These are phyloP conservation scores for Alternaria triticina DNA, from an alignment of 2,329 filamentous ascomycete species.

Conservation along the genomic window DNA sequence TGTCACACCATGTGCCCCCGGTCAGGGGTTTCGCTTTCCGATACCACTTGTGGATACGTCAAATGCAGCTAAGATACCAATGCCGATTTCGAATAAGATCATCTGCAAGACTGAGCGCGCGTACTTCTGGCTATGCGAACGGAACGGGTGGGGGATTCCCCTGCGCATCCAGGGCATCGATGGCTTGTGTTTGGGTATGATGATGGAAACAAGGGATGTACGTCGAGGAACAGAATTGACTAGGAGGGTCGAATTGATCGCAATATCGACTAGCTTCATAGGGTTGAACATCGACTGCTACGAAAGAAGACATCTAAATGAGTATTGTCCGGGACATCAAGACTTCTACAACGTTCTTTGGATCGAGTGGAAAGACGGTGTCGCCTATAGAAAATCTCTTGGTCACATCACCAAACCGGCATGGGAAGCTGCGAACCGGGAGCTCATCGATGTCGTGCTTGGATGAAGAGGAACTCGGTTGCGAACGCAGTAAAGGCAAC, in stretches of 20 bases:
- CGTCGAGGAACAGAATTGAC: no score
- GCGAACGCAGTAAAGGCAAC: no score
- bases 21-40: not conserved
- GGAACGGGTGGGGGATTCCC: no score
- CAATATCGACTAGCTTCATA: not conserved
- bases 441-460: not conserved
- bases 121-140: no score
- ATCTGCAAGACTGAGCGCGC: not conserved
- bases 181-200: no score
- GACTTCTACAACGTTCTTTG: not conserved
- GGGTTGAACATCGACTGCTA: no score
- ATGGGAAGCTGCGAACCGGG: not conserved
- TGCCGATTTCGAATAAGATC: not conserved
- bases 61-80: not conserved
- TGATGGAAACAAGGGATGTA: not conserved
- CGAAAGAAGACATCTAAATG: no score
- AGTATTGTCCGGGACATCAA: not conserved
- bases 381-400: not conserved
- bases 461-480: no score
- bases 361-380: not conserved
- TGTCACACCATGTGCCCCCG: not conserved
- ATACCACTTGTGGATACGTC: not conserved
- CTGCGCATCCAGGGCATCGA: no score
- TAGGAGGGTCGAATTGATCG: not conserved
- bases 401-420: not conserved